Evolutionary conservation across 768 basidiomycete species (phyloP).

Genomic region (Leucosporidium yakuticum): DNA sequence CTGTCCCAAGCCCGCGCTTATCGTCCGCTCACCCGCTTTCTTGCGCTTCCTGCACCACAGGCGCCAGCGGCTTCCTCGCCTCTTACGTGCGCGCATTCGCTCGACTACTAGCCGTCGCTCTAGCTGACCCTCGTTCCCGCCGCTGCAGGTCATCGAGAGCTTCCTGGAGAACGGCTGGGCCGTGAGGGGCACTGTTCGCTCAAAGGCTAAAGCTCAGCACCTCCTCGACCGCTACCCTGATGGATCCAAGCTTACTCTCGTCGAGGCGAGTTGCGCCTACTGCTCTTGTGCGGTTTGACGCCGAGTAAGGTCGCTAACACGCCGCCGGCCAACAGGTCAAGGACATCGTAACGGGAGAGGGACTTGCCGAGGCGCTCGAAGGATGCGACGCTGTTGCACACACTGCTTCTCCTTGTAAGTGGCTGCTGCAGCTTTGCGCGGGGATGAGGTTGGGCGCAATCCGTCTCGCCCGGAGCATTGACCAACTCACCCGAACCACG

Average conservation of each 20-base stretch:
- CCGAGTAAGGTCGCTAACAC: no score
- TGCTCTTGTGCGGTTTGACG: no score
- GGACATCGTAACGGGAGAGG: constrained; percentile 28
- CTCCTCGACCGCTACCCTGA: constrained; percentile 17
- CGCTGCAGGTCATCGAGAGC: constrained; percentile 17
- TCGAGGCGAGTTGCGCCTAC: neutral
- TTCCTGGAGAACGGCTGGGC: constrained; percentile 23
- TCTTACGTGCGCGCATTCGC: constrained; percentile 8
- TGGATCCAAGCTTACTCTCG: constrained; percentile 12
- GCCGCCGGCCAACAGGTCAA: constrained; percentile 4
- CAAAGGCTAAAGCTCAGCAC: constrained; percentile 1
- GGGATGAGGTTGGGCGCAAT: no score
- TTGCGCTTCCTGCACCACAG: neutral
- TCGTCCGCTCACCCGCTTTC: neutral
- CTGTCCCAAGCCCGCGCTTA: neutral
- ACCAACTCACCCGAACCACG: neutral
- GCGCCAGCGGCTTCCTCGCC: constrained; percentile 28
- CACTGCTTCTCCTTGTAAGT: constrained; percentile 26
- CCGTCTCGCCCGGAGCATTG: neutral
- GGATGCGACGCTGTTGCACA: constrained; percentile 26
- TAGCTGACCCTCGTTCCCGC: neutral
- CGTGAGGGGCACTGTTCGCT: constrained; percentile 24
- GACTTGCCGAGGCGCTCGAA: constrained; percentile 16
- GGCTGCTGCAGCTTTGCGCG: neutral
- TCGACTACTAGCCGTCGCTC: rapidly evolving